Evolutionary conservation across 805 yeast species (phyloP), one percentile per base, ranked within the genome.

Genomic region (Suhomyces kilbournensis): DNA sequence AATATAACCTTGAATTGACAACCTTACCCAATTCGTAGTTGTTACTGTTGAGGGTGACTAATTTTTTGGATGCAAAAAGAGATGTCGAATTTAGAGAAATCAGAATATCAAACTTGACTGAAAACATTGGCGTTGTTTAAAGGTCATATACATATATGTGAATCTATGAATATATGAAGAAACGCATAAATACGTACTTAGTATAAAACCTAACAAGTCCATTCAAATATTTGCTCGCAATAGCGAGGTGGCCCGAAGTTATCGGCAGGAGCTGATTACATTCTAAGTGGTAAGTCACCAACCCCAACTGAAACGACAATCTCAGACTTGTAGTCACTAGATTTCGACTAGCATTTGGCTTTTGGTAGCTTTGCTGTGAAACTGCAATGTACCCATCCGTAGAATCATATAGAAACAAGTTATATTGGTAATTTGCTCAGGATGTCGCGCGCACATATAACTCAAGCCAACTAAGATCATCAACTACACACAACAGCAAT

Each of bases 401-500:
- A 26, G 32, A 28, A 28, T 10, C 32, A 10, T 28, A 4, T 28
- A 28, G 32, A 28, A 28, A 12, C n/a, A 12, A 12, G 32, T 28
- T 12, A 28, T 10, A 4, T 12, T 32, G 15, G 17, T 14, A n/a
- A 7, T 6, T 32, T 32, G 35, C 35, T 32, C n/a, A 30, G 10
- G 10, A 30, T 30, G 14, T 9, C 35, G 35, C 17, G 35, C 35
- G 35, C 35, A 17, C 35, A 32, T 32, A 32, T n/a, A 32, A 32
- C 35, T 32, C 9, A 9, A 17, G 8, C 22, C 12, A 10, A 38
- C 42, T 22, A 9, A 38, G 23, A 38, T 19, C 23, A 38, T 38
- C 42, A 38, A 19, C 14, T 42, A 10, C 14, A 38, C 43, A 22
- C 42, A 30, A 17, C 38, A 43, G 34, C 50, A 49, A 70, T 68